These are phyloP conservation scores for Rhipidocladum racemiflorum DNA, from an alignment of 176 grass and related monocot genomes.

Conservation along the genomic window DNA sequence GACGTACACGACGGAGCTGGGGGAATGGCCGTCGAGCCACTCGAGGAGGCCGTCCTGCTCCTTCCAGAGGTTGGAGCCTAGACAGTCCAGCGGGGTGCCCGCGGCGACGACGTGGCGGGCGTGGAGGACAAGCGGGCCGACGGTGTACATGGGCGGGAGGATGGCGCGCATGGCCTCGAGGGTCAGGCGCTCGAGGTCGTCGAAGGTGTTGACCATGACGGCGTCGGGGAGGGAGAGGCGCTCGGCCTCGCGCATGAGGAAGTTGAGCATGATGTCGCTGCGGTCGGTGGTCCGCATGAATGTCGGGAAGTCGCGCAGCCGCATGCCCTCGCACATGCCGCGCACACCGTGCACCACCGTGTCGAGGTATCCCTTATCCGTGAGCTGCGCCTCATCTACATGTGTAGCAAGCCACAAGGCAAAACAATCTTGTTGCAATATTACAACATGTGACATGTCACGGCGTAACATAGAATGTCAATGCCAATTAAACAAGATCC, in stretches of 20 bases:
- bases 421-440: too few species aligned
- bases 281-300: conserved; percentile 49
- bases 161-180: conserved; percentile 28
- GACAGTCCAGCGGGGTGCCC: background rate
- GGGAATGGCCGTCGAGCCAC: too few species aligned
- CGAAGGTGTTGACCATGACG: conserved; percentile 54
- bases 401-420: too few species aligned
- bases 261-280: conserved; percentile 45
- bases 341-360: conserved; percentile 32
- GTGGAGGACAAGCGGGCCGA: conserved; percentile 52
- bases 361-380: conserved; percentile 44
- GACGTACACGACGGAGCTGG: too few species aligned
- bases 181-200: conserved; percentile 34
- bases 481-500: too few species aligned
- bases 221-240: conserved; percentile 24
- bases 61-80: conserved; percentile 61
- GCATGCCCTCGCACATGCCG: conserved; percentile 30
- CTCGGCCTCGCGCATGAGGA: conserved; percentile 18
- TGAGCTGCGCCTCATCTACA: conserved; percentile 17
- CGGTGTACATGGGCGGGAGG: conserved; percentile 29
- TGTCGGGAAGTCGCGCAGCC: conserved; percentile 49
- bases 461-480: too few species aligned
- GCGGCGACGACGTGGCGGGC: conserved; percentile 5
- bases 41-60: conserved; percentile 19
- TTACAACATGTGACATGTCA: too few species aligned